Conservation (phyloP, 805 yeast species). For the Zygoascus flipseniorum region DNA sequence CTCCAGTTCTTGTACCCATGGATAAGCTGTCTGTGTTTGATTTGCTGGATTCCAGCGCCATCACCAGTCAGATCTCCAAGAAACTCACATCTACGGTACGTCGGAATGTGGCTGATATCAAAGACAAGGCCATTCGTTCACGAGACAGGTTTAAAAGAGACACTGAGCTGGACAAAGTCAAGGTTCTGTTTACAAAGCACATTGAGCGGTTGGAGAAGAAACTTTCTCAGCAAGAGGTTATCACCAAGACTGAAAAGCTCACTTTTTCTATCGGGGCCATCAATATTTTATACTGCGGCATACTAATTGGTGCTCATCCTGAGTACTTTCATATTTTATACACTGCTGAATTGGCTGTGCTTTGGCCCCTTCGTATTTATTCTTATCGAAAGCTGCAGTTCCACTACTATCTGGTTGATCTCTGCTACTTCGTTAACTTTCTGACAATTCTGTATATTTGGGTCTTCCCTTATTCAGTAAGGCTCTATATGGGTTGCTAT, state of each 20-base stretch:
- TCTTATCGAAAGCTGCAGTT: slow-evolving; percentile 70
- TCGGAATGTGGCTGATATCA: slow-evolving; percentile 21
- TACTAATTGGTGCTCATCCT: slow-evolving; percentile 70
- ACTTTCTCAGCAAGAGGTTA: slow-evolving; percentile 17
- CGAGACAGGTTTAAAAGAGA: slow-evolving; percentile 20
- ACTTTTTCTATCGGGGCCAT: slow-evolving; percentile 71
- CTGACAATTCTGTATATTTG: slow-evolving; percentile 66
- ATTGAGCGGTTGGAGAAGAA: slow-evolving; percentile 26
- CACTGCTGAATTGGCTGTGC: slow-evolving; percentile 46
- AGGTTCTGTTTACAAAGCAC: slow-evolving; percentile 17
- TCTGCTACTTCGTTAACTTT: slow-evolving; percentile 84
- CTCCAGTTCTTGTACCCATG: slow-evolving; percentile 15
- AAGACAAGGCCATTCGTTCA: slow-evolving; percentile 19
- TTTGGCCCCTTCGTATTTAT: slow-evolving; percentile 80
- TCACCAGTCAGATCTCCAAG: slow-evolving; percentile 20
- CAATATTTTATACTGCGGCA: slow-evolving; percentile 62
- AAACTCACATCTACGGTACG: slow-evolving; percentile 20
- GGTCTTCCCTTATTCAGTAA: slow-evolving; percentile 67
- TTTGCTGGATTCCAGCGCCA: slow-evolving; percentile 27
- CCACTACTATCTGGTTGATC: slow-evolving; percentile 85
- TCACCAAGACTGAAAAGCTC: slow-evolving; percentile 55
- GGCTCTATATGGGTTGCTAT: slow-evolving; percentile 73
- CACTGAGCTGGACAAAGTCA: slow-evolving; percentile 26
- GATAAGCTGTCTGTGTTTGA: slow-evolving; percentile 27
- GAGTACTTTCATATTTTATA: slow-evolving; percentile 68